Conservation (phyloP, 371 early-diverging fungal species). For the Rhizomucor pusillus region DNA sequence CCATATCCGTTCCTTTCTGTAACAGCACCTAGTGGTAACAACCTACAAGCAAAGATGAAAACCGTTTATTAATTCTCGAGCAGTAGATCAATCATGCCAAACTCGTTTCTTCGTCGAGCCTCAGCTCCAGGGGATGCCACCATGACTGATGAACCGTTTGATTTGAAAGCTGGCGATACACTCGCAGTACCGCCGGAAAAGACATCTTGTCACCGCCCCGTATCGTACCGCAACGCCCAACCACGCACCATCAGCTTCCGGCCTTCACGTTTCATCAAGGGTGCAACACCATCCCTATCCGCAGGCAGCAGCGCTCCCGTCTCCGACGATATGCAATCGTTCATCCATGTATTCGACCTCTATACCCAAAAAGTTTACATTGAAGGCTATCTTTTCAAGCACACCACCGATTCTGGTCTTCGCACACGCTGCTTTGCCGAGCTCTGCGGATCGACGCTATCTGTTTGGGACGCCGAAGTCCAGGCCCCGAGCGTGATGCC, state of each 20-base stretch:
- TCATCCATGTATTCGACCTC: slow-evolving; percentile 47
- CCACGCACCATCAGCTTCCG: slow-evolving; percentile 16
- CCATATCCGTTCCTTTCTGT: too few species aligned
- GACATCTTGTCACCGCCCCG: not conserved
- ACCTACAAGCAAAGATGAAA: too few species aligned
- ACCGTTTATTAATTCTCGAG: not conserved
- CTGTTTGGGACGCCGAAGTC: slow-evolving; percentile 58
- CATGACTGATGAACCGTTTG: not conserved
- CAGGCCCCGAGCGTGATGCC: slow-evolving; percentile 51
- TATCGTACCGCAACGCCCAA: slow-evolving; percentile 9
- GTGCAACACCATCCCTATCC: slow-evolving; percentile 1
- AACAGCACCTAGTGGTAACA: not conserved
- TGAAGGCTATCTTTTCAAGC: slow-evolving; percentile 63
- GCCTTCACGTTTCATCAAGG: slow-evolving; percentile 21
- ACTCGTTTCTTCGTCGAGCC: slow-evolving; percentile 17
- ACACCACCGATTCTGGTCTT: slow-evolving; percentile 49
- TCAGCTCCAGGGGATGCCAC: slow-evolving; percentile 12
- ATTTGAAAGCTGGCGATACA: not conserved
- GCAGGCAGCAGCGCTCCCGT: not conserved
- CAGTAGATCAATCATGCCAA: slow-evolving; percentile 6
- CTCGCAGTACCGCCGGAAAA: not conserved
- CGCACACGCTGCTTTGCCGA: slow-evolving; percentile 72
- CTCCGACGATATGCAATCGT: slow-evolving; percentile 15
- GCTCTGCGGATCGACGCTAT: slow-evolving; percentile 60
- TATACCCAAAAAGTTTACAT: slow-evolving; percentile 68